Base-by-base conservation (phyloP, 345 rosid genomes). In the Leavenworthia alabamica region DNA sequence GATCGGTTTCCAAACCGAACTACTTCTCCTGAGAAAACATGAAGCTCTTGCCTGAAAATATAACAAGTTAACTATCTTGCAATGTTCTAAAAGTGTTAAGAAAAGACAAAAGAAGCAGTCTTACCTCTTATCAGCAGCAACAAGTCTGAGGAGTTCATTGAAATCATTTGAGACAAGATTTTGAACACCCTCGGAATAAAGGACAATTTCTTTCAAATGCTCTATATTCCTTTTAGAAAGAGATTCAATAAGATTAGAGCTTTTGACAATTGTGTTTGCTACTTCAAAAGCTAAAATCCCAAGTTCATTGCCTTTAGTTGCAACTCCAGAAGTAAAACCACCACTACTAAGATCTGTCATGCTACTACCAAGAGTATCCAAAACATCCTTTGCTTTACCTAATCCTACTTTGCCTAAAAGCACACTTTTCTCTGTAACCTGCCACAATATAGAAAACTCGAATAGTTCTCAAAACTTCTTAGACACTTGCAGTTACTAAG, bases 1-100 rank as follows among this genome's bases (percentile, higher is more conserved):
- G 87, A 86, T 23, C 86, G 81, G 80, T 91, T 88, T 64, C 98
- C 98, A 71, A 91, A 91, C 52, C 98, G 94, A 64, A 91, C 85
- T 33, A 91, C 96, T 80, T 91, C 98, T 63, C 90, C 81, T 0
- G 86, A 78, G 70, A 91, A 91, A 68, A 83, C 75, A 74, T 80
- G 81, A 70, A 91, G 69, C 54, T 88, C 98, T 67, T 84, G 90
- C 80, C 98, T 92, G 78, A 14, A 53, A 27, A 74, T 22, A 9
- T 13, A 63, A 12, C 49, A 62, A 36, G 20, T 65, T 57, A 24
- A 59, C 46, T 6, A 37, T 67, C 27, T 16, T 37, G 65, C 28
- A 62, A 54, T 26, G 42, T 17, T 37, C 22, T 17, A 4, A 45
- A 62, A 54, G 43, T 10, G 62, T 23, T 8, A 35, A 17, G 15